Base-by-base conservation (phyloP, 441 rosid genomes). In the Kokia cookei region DNA sequence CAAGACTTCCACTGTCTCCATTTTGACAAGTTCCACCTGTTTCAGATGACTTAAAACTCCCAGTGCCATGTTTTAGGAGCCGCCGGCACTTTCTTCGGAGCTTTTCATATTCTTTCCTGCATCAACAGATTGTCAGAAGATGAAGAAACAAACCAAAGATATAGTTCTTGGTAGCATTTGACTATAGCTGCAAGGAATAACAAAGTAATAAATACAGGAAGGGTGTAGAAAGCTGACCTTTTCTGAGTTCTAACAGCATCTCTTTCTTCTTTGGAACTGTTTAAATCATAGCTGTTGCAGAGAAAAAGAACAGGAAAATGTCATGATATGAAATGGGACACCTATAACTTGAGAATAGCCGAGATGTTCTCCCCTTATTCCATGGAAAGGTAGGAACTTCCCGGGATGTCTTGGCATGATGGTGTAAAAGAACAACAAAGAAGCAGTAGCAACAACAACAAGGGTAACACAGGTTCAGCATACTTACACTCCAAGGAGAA, bases 401-500 rank as follows among this genome's bases (percentile, higher is more conserved):
- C 27, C 58, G 27, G 15, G 54, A 24, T 45, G 24, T 53, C 60
- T 48, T 47, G 69, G 42, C 43, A 40, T 27, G 55, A 15, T 22
- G 47, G 35, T 26, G 57, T 32, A 29, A 51, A 62, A 68, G 61
- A 29, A 22, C 29, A 45, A 42, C 37, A 72, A n/a, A 40, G 13
- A 22, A n/a, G 57, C 17, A 55, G 58, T 29, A 69, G 27, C 43
- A 40, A 60, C 8, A 37, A 58, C 14, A 43, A 58, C 12, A 37
- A 51, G 26, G 5, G 29, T 14, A 32, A 43, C 17, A 76, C n/a
- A 47, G 70, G 73, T 72, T 72, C 67, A 73, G 10, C n/a, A 40
- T 76, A 77, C 99, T 91, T 85, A 94, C 99, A 94, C 96, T 81
- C 98, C 94, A 27, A 94, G 98, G 29, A 94, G 93, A 81, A 93